These are phyloP conservation scores for Talaromyces sp. DNA, from an alignment of 2,329 filamentous ascomycete genomes.

Conservation along the genomic window DNA sequence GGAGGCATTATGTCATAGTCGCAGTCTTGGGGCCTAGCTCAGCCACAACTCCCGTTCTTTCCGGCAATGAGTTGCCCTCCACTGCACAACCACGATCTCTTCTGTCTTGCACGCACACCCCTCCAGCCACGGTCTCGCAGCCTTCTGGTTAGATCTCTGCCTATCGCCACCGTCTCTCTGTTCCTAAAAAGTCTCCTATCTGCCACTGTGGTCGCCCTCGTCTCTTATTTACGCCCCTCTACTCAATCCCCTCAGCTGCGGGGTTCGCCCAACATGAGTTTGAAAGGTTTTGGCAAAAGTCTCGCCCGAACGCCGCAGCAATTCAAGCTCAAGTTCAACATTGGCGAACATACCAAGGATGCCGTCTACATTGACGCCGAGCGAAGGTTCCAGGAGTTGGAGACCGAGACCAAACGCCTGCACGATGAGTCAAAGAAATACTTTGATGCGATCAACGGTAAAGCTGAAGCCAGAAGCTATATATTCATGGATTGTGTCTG, in stretches of 20 bases:
- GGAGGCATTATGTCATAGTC: conserved; percentile 9
- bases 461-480: conserved; percentile 11
- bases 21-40: background rate
- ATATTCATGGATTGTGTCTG: background rate
- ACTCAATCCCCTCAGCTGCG: conserved; percentile 7
- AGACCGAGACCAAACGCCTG: conserved; percentile 91
- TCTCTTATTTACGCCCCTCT: background rate
- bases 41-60: conserved; percentile 5
- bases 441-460: conserved; percentile 90
- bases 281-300: conserved; percentile 92
- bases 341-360: conserved; percentile 94
- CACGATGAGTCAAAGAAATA: conserved; percentile 98
- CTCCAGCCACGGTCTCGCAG: background rate
- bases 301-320: conserved; percentile 84
- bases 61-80: background rate
- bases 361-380: conserved; percentile 92
- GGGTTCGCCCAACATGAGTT: conserved; percentile 63
- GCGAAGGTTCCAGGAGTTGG: conserved; percentile 85
- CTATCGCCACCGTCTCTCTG: background rate
- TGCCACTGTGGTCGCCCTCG: background rate
- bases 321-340: conserved; percentile 86
- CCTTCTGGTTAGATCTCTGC: background rate
- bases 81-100: background rate
- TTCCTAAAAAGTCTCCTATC: background rate
- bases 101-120: background rate